Base-by-base conservation (phyloP, 179 eudicot genomes). In the Silene coronaria region DNA sequence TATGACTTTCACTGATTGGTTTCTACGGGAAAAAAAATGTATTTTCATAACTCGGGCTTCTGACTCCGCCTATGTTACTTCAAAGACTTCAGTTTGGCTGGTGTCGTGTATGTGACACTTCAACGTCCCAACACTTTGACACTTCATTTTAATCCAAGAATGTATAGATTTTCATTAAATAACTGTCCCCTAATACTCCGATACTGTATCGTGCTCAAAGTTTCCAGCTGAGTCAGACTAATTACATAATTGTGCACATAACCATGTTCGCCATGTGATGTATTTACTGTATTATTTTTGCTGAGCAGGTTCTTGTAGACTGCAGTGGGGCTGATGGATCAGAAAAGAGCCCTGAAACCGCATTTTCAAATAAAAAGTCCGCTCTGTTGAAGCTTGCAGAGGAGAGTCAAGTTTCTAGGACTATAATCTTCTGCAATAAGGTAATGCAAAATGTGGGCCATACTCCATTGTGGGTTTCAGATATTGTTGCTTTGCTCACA, bases 401-500 rank as follows among this genome's bases (percentile, higher is more conserved):
- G 65, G 87, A 86, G 84, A 89, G 82, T 81, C 87, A 86, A 14
- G 95, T 86, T 72, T 65, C 84, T 73, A 92, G 87, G 84, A 92
- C 91, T 19, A 95, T 95, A 62, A 75, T 95, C 7, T 95, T 95
- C 82, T 95, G 99, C 85, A 95, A 95, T 85, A 95, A 92, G 91
- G 99, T 89, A 6, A 51, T 48, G 57, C 19, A 19, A 51, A 82
- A 74, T 30, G 23, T 78, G 67, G 58, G 42, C 70, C 26, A 45
- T 60, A 30, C 4, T 19, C 12, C 2, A 6, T 71, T 36, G 21
- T 27, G 48, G 68, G 51, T 70, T 55, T 32, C 17, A 61, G 27
- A 46, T 61, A 22, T 22, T 46, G 7, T 45, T 59, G 22, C 42
- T 28, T 64, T 75, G 59, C 74, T 68, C 77, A 65, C 55, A 70